Percentiles rank a stretch among this genome's conserved stretches.
Evolutionary conservation across 345 rosid species (phyloP).

Genomic region (Geranium brycei): DNA sequence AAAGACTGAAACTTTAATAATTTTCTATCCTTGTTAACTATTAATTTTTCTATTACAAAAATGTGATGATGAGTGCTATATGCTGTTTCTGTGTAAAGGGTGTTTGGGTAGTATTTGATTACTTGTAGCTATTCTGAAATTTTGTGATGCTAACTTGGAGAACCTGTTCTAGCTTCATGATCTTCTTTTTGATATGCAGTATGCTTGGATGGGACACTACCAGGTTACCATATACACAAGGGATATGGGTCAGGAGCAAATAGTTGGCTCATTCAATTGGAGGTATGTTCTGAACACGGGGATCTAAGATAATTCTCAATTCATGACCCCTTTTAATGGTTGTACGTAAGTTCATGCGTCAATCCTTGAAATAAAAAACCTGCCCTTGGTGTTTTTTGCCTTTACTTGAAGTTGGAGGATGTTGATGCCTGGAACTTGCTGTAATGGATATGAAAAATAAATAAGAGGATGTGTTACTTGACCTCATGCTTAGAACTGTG

Average conservation of each 20-base stretch:
- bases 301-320: neutral
- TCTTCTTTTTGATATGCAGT: constrained; percentile 21
- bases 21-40: neutral
- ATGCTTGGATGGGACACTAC: constrained; percentile 65
- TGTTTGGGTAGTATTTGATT: constrained; percentile 1
- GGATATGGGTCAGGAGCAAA: constrained; percentile 63
- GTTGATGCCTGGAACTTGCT: neutral
- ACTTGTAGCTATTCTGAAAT: neutral
- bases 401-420: neutral
- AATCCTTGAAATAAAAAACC: neutral
- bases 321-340: neutral
- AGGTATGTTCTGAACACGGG: constrained; percentile 26
- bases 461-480: too few species aligned
- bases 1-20: neutral
- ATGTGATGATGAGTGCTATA: neutral
- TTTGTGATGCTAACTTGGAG: too few species aligned
- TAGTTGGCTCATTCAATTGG: constrained; percentile 65
- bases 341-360: neutral
- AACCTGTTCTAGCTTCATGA: neutral
- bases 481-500: too few species aligned
- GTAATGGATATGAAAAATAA: neutral
- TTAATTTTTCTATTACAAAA: too few species aligned
- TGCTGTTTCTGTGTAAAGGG: neutral
- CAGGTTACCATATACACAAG: constrained; percentile 59
- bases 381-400: neutral